Evolutionary conservation across 2,329 filamentous ascomycete species (phyloP).

Genomic region (Phialophora verrucosa): DNA sequence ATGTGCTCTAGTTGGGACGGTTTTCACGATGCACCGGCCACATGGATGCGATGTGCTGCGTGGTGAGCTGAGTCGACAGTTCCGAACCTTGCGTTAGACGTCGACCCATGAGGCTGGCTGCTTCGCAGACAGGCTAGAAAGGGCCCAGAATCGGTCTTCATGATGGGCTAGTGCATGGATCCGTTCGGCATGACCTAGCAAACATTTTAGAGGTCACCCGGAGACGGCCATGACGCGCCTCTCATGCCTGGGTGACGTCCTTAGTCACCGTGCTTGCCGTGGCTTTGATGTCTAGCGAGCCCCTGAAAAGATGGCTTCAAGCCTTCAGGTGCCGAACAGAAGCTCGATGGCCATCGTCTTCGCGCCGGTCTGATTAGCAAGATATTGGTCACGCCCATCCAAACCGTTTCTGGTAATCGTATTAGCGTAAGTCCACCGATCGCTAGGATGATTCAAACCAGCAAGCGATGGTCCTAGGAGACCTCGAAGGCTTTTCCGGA

Average conservation of each 20-base stretch:
- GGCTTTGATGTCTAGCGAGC: slow-evolving; percentile 12
- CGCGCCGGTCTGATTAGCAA: slow-evolving; percentile 27
- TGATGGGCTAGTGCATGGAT: not conserved
- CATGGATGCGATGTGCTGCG: not conserved
- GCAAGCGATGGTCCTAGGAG: slow-evolving; percentile 2
- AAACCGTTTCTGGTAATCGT: slow-evolving; percentile 20
- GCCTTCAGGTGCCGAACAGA: not conserved
- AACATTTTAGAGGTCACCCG: not conserved
- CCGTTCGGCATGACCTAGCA: not conserved
- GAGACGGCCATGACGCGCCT: not conserved
- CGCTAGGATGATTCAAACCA: not conserved
- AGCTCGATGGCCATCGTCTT: slow-evolving; percentile 10
- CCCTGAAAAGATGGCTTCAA: slow-evolving; percentile 10
- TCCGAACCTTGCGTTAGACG: not conserved
- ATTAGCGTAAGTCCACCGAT: slow-evolving; percentile 14
- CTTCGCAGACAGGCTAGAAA: not conserved
- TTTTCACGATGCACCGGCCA: not conserved
- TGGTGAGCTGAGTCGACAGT: not conserved
- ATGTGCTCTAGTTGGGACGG: not conserved
- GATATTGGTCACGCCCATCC: slow-evolving; percentile 28
- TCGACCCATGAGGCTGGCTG: not conserved
- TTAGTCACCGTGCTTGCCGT: slow-evolving; percentile 16
- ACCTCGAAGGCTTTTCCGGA: not conserved
- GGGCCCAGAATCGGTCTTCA: not conserved
- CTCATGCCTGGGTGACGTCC: not conserved